Evolutionary conservation across 345 rosid genomes (phyloP).

Genomic region (Cardiospermum halicacabum): DNA sequence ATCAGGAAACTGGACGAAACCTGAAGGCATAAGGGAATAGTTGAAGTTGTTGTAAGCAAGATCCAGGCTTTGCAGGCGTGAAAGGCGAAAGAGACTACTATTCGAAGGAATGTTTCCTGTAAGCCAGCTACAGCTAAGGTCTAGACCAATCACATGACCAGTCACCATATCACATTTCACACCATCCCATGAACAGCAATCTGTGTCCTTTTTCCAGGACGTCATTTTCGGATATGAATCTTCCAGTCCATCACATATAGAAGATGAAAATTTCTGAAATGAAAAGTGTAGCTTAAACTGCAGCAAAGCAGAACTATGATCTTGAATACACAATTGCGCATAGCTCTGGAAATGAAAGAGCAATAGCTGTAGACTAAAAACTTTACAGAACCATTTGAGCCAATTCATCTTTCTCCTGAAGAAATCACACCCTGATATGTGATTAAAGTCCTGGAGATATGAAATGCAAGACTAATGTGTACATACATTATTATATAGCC

Average conservation of each 20-base stretch:
- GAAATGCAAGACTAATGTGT: no score
- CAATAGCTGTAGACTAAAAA: not conserved
- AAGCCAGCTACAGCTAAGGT: constrained; percentile 13
- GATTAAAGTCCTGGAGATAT: no score
- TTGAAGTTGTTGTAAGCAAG: constrained; percentile 22
- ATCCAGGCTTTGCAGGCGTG: constrained; percentile 19
- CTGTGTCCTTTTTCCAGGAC: constrained; percentile 16
- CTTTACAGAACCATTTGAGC: not conserved
- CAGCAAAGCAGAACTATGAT: constrained; percentile 12
- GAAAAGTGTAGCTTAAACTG: constrained; percentile 8
- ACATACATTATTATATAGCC: no score
- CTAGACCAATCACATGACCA: constrained; percentile 20
- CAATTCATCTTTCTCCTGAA: not conserved
- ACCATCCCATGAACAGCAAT: constrained; percentile 34
- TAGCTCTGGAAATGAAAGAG: not conserved
- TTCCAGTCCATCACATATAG: no score
- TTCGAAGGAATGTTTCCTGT: constrained; percentile 2
- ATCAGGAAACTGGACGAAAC: not conserved
- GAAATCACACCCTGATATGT: not conserved
- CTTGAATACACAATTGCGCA: not conserved
- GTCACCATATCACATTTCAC: constrained; percentile 18
- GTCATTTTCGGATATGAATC: not conserved
- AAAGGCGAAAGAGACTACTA: constrained; percentile 20
- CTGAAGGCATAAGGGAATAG: not conserved
- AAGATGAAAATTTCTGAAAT: not conserved